Conservation (phyloP, 257 asterid genomes). For the Solanum chilense region DNA sequence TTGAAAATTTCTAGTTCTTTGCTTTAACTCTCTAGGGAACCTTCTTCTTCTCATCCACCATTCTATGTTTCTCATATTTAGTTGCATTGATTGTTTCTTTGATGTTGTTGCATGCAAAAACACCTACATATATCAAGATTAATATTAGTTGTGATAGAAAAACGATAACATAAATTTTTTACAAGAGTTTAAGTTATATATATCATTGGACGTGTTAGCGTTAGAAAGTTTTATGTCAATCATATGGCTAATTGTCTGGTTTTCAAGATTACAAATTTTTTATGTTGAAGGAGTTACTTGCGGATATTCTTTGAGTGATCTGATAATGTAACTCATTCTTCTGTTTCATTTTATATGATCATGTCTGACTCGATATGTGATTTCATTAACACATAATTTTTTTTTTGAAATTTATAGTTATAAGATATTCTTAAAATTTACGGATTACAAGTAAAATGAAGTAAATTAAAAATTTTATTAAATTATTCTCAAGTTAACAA, state of each 20-base stretch:
- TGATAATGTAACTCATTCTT: no score
- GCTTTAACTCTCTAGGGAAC: constrained; percentile 10
- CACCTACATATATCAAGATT: constrained; percentile 4
- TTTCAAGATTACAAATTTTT: background rate
- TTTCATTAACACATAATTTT: no score
- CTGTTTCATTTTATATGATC: background rate
- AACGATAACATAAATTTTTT: no score
- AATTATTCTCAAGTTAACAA: no score
- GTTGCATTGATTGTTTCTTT: constrained; percentile 24
- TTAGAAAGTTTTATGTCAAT: background rate
- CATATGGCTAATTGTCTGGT: background rate
- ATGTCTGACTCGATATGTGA: background rate
- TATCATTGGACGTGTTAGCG: background rate
- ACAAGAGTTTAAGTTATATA: background rate
- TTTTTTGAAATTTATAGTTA: no score
- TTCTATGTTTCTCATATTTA: constrained; percentile 13
- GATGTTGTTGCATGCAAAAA: constrained; percentile 17
- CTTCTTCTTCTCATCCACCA: constrained; percentile 30
- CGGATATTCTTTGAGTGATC: background rate
- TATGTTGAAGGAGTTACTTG: background rate
- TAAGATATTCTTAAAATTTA: background rate
- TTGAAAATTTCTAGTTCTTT: constrained; percentile 15
- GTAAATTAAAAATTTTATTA: no score
- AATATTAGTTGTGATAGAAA: background rate
- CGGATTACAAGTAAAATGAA: no score